These are phyloP conservation scores for Pseudogymnoascus sp. DNA, from an alignment of 2,329 filamentous ascomycete genomes.

Conservation along the genomic window DNA sequence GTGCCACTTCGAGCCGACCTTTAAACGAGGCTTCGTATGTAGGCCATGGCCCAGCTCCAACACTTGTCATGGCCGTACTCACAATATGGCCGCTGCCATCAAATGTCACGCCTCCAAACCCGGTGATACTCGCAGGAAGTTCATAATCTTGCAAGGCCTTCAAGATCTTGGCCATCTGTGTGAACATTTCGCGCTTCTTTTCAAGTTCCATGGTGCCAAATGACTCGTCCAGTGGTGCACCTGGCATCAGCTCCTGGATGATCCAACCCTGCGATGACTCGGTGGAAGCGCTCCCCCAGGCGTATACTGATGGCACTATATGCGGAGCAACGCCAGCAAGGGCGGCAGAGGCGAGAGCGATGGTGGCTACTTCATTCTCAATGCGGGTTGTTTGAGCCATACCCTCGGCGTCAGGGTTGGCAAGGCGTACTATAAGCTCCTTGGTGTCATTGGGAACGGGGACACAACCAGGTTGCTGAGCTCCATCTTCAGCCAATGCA, in stretches of 20 bases:
- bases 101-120: conserved; percentile 28
- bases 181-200: conserved; percentile 24
- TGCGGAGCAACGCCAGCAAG: conserved; percentile 21
- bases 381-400: conserved; percentile 23
- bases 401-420: conserved; percentile 26
- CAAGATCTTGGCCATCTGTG: conserved; percentile 27
- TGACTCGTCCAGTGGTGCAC: conserved; percentile 19
- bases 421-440: conserved; percentile 28
- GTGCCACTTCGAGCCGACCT: conserved; percentile 21
- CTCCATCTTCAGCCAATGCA: not conserved
- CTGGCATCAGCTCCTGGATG: conserved; percentile 28
- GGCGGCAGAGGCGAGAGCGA: conserved; percentile 25
- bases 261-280: conserved; percentile 23
- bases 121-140: conserved; percentile 26
- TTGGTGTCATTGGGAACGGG: conserved; percentile 22
- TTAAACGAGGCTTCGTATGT: conserved; percentile 24
- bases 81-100: conserved; percentile 25
- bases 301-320: conserved; percentile 28
- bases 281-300: conserved; percentile 22
- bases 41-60: conserved; percentile 26
- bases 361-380: conserved; percentile 29
- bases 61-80: conserved; percentile 27
- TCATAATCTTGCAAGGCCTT: conserved; percentile 26
- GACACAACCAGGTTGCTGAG: conserved; percentile 20
- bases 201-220: conserved; percentile 20